Evolutionary conservation across 2,329 filamentous ascomycete species (phyloP).

Genomic region (Claviceps paspali): DNA sequence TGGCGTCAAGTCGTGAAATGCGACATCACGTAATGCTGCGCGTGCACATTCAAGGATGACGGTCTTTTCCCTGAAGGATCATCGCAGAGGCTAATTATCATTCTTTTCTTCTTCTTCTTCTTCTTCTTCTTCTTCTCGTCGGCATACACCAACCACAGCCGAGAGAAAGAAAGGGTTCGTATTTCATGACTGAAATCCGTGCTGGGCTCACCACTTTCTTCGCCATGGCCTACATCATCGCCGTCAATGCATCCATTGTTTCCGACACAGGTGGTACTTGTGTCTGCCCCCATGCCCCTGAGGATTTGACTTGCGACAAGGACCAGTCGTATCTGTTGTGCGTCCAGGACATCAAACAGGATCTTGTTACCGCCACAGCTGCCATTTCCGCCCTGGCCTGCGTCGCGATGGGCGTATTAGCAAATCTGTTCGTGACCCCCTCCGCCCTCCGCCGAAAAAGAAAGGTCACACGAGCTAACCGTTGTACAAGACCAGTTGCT

Average conservation of each 20-base stretch:
- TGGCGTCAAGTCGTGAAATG: background rate
- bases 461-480: slow-evolving; percentile 3
- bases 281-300: slow-evolving; percentile 42
- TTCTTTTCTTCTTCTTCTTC: background rate
- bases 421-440: slow-evolving; percentile 45
- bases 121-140: background rate
- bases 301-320: slow-evolving; percentile 34
- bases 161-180: slow-evolving; percentile 56
- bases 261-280: slow-evolving; percentile 61
- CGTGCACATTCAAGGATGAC: background rate
- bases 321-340: slow-evolving; percentile 51
- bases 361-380: slow-evolving; percentile 72
- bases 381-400: slow-evolving; percentile 65
- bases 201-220: slow-evolving; percentile 73
- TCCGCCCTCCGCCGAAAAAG: background rate
- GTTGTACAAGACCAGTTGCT: slow-evolving; percentile 17
- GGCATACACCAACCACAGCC: slow-evolving; percentile 26
- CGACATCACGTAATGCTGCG: background rate
- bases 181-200: slow-evolving; percentile 72
- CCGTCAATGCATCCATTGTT: slow-evolving; percentile 37
- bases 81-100: no score
- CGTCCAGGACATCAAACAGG: slow-evolving; percentile 49
- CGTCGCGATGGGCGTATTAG: slow-evolving; percentile 73
- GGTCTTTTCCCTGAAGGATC: no score
- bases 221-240: slow-evolving; percentile 40